Evolutionary conservation across 352 stramenopile genomes (phyloP), one percentile per base, ranked within the genome.

Genomic region (Phytophthora melonis): DNA sequence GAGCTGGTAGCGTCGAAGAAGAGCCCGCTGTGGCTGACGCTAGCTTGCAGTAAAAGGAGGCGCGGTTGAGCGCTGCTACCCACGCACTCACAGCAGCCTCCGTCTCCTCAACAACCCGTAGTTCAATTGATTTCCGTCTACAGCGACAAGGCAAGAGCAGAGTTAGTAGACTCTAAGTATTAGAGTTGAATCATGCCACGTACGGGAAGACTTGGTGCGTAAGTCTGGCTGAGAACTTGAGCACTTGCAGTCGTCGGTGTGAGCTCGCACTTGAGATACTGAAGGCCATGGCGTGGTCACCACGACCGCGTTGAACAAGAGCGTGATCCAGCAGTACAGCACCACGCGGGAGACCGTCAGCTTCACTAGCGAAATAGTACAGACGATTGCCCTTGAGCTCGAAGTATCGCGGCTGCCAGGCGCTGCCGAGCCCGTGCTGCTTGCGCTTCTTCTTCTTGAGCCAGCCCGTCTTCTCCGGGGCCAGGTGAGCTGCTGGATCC

Each of bases 371-470:
- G 58, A 93, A 95, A 70, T 93, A 95, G 68, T 92, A 95, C 21
- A 95, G 55, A 0, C 87, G 86, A 52, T 93, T 93, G 30, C 88
- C 87, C 56, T 94, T 93, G 32, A 94, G 80, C 66, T 95, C 88
- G 58, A 94, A 95, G 72, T 91, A 95, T 18, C 88, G 84, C 50
- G 80, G 72, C 43, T 95, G 87, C 88, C 86, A 94, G 27, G 88
- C 80, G 43, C 88, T 93, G 13, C 70, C 58, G 3, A 93, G 66
- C n/a, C 88, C 88, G 32, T 84, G 88, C 52, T 92, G 88, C 67
- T 93, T 94, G 39, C 85, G 86, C 27, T 82, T 91, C 53, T 91
- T 90, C 73, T 94, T 95, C 70, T 92, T 92, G 18, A 93, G 82
- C 85, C 88, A 94, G 6, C 87, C 87, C 2, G 81, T 92, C 65